Evolutionary conservation across 1,284 basidiomycete genomes (phyloP), one percentile per base, ranked within the genome.

Genomic region (Boletus semigastroideus): DNA sequence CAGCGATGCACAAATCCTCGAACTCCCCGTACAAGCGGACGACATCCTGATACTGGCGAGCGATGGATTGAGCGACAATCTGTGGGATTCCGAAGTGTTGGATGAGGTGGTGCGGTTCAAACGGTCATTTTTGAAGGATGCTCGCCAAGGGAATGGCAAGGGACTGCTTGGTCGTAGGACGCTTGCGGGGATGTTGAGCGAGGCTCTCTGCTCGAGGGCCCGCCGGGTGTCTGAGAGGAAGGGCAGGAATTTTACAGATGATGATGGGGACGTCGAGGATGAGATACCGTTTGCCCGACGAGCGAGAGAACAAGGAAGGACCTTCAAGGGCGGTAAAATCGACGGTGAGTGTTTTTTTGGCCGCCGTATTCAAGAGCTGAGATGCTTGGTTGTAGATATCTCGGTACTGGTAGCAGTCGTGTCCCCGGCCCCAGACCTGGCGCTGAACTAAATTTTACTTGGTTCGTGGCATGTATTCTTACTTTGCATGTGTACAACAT

Each of bases 81-180:
- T 98, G 45, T 98, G 94, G 82, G 94, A 98, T 66, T 89, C 93
- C 64, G 95, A 98, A 57, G 88, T 98, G 25, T 73, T 98, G 13
- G 94, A 97, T 58, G 91, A 94, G 61, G 88, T 98, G 12, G 74
- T 81, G 13, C 77, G 86, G 40, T 90, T 93, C 66, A 75, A 80
- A 17, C 70, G 70, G 45, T 67, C 73, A 25, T 77, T 74, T 62
- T 60, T 73, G 49, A 58, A 59, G 43, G 53, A 65, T 37, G 14
- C 30, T n/a, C 43, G 56, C 6, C 52, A 54, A 10, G 50, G 53
- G 9, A 46, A 38, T 8, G 56, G 62, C 25, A 59, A 56, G 27
- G 67, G 65, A n/a, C 22, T 75, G 2, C 69, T 84, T 13, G 76
- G 77, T 12, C 72, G 82, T 20, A 74, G 76, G 55, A 76, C 83